Base-by-base conservation (phyloP, 169 alveolate genomes). In the Eimeria tenella region DNA sequence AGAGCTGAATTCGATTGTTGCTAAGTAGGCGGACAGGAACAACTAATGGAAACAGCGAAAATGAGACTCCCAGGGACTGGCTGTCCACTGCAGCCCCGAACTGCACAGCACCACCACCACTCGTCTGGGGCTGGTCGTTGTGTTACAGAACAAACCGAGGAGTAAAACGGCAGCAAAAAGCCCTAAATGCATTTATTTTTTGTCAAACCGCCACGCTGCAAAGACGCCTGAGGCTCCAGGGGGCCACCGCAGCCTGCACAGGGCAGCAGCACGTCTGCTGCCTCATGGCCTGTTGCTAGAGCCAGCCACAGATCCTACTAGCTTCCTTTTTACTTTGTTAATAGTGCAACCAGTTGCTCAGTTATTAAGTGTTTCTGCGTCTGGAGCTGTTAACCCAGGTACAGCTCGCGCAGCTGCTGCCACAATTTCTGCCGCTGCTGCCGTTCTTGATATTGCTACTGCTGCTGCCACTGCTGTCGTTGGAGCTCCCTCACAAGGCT, bases 71-170 rank as follows among this genome's bases (percentile, higher is more conserved):
- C 3, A 15, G 42, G 65, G 86, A 31, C 86, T 50, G 86, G 42
- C 31, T 4, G 42, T 25, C 42, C 82, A 31, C 68, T 62, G n/a
- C 86, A 75, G 68, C 82, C 53, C 56, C 82, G 19, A 15, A 4
- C 15, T 71, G 82, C 82, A 71, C 68, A 52, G 84, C 60, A 74
- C 84, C 84, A 74, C 84, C 60, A 15, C 53, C 9, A 42, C 73
- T 63, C 73, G 7, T 71, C 60, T 52, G 86, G 86, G 86, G 86
- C 86, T 75, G 86, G 86, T 75, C 19, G 86, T 75, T 75, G 86
- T 75, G 86, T 75, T 49, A 23, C 13, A 23, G 10, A 13, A 5
- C 5, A 8, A 4, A 13, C 82, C 4, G 86, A 58, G 68, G 3
- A 58, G 1, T 9, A 71, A 8, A 0, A 25, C 82, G 4, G 7